Evolutionary conservation across 805 yeast species (phyloP).

Genomic region (Yarrowia sp.): DNA sequence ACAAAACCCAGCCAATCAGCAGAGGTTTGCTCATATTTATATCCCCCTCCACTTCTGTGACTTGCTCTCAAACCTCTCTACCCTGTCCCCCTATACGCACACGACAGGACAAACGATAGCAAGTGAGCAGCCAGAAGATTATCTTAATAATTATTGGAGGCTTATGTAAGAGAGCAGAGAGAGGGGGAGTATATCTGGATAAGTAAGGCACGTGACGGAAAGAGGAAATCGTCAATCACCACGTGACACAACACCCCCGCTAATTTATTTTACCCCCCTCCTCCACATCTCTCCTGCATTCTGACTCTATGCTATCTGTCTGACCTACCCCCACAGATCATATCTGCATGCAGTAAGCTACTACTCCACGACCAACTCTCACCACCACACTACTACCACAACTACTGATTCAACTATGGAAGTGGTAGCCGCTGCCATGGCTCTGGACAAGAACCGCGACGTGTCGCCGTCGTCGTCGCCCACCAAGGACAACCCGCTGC

Average conservation of each 20-base stretch:
- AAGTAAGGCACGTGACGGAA: too few species aligned
- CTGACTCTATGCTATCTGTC: background rate
- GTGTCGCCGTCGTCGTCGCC: conserved; percentile 28
- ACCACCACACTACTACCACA: too few species aligned
- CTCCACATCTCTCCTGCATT: background rate
- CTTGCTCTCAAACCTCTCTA: conserved; percentile 1
- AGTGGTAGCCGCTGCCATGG: conserved; percentile 36
- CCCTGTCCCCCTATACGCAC: background rate
- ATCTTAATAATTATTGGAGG: too few species aligned
- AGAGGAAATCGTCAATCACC: too few species aligned
- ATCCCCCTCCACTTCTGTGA: background rate
- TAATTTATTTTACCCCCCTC: too few species aligned
- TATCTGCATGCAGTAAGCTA: conserved; percentile 8
- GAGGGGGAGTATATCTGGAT: too few species aligned
- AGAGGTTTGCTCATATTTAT: background rate
- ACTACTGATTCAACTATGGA: conserved; percentile 1
- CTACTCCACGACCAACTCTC: too few species aligned
- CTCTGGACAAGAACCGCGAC: conserved; percentile 32
- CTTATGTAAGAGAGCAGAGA: too few species aligned
- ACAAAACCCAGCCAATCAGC: too few species aligned
- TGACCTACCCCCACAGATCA: conserved; percentile 17
- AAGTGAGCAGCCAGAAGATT: background rate
- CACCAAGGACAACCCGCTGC: background rate
- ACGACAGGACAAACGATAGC: background rate
- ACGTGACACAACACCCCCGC: too few species aligned